phyloP scores from a whole-genome alignment of 805 yeast genomes.

The Wickerhamomyces kurtzmanii region DNA sequence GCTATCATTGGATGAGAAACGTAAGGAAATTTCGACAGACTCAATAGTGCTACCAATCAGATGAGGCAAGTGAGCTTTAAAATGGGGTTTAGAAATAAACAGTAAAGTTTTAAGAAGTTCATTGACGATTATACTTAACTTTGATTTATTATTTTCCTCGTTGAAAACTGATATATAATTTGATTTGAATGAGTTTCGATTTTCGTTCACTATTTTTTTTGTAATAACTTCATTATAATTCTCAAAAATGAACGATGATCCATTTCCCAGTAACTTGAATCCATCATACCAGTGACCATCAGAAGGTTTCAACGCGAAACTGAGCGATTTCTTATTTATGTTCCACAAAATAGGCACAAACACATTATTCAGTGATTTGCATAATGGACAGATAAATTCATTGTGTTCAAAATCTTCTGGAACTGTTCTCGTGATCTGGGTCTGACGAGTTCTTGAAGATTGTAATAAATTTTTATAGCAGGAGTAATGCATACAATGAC shows the following conservation, averaged over 20 bases:
- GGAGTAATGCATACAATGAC: conserved; percentile 85
- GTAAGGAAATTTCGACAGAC: conserved; percentile 52
- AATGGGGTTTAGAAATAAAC: conserved; percentile 19
- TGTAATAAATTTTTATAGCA: conserved; percentile 62
- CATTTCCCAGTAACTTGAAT: conserved; percentile 4
- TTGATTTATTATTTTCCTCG: too few species aligned
- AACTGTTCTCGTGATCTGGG: conserved; percentile 71
- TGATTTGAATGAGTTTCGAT: too few species aligned
- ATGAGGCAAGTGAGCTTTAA: conserved; percentile 15
- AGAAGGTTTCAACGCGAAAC: conserved; percentile 4
- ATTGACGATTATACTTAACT: too few species aligned
- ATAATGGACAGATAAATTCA: conserved; percentile 83
- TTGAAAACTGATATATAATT: too few species aligned
- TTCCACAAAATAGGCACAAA: conserved; percentile 71
- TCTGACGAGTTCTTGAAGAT: conserved; percentile 44
- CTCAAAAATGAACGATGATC: too few species aligned
- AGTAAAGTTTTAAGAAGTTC: too few species aligned
- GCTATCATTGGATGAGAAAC: conserved; percentile 34
- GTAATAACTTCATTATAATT: too few species aligned
- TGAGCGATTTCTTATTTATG: conserved; percentile 25
- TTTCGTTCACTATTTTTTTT: too few species aligned
- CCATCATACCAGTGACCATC: conserved; percentile 11
- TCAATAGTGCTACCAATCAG: conserved; percentile 48
- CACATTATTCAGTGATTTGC: conserved; percentile 78
- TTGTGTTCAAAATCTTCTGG: conserved; percentile 66